Base-by-base conservation (phyloP, 108 stramenopile species). In the Cyclotella atomus region DNA sequence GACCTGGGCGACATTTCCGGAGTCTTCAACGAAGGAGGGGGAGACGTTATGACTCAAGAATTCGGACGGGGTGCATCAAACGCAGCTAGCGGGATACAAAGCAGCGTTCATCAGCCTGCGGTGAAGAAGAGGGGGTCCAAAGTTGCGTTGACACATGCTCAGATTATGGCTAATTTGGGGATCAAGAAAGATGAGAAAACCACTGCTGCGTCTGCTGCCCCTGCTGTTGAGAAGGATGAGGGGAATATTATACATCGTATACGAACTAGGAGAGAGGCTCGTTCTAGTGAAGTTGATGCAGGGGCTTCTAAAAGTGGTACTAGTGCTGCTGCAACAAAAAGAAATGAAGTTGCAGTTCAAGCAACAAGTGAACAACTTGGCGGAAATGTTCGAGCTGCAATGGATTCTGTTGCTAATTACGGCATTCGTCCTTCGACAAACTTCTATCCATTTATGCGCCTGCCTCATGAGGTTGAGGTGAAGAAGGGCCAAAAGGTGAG, bases 1-100 rank as follows among this genome's bases (percentile, higher is more conserved):
- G 77, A 77, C 29, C 32, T 73, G 21, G 71, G 71, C 6, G 70
- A 72, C 41, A 71, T 71, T 71, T 71, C 43, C 0, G 63, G 59
- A 28, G 67, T 75, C 6, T 59, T 75, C 59, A 59, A 59, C 9
- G 70, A 46, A 12, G 57, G 16, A 16, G 41, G 32, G 0, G 68
- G 68, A 27, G 73, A 64, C 45, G 62, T 55, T 14, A 27, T 43
- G 6, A 43, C 35, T 25, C 35, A 38, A 49, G 73, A 45, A 19
- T 63, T 63, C 44, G 72, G 36, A 24, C 2, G 29, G 15, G 24
- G 34, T 38, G 24, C n/a, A 24, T 41, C 49, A n/a, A n/a, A n/a
- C 28, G 32, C n/a, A 16, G 30, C 30, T n/a, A 49, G 20, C n/a
- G n/a, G n/a, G n/a, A n/a, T n/a, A n/a, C n/a, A n/a, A n/a, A n/a